These are phyloP conservation scores for Gautieria morchelliformis DNA, from an alignment of 768 basidiomycete species.

Conservation along the genomic window DNA sequence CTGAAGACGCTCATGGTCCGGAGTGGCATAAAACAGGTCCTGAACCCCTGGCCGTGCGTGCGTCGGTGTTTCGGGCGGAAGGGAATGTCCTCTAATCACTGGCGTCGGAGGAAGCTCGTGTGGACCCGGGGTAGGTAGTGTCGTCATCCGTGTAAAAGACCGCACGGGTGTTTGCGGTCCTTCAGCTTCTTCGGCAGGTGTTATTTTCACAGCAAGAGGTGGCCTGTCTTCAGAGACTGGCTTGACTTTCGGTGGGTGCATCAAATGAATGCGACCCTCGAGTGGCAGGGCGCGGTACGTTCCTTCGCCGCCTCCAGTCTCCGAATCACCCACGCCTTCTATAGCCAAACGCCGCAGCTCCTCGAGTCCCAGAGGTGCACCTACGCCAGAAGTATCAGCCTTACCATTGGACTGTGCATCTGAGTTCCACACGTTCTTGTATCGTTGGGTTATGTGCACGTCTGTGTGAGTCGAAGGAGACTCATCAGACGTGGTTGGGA, in stretches of 20 bases:
- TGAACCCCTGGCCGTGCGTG: constrained; percentile 8
- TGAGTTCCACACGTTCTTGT: constrained; percentile 70
- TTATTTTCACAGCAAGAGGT: neutral
- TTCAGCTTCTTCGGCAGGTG: neutral
- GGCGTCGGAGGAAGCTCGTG: constrained; percentile 59
- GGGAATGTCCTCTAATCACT: constrained; percentile 34
- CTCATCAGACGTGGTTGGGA: neutral
- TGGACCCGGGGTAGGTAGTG: constrained; percentile 51
- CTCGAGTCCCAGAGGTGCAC: constrained; percentile 43
- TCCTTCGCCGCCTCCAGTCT: constrained; percentile 40
- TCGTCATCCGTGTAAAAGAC: constrained; percentile 26
- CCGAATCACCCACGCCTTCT: constrained; percentile 37
- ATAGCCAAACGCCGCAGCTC: constrained; percentile 55
- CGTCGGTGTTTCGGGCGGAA: constrained; percentile 30
- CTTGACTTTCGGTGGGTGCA: constrained; percentile 24
- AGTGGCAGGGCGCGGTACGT: constrained; percentile 76
- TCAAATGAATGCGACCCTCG: constrained; percentile 81
- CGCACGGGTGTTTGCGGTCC: constrained; percentile 2
- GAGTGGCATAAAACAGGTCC: constrained; percentile 15
- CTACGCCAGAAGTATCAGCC: neutral
- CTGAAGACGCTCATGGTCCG: constrained; percentile 16
- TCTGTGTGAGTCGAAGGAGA: neutral
- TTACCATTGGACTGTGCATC: neutral
- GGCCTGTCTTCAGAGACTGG: constrained; percentile 9
- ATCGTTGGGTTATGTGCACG: constrained; percentile 19